Evolutionary conservation across 768 basidiomycete species (phyloP).

Genomic region (Kwoniella mangroviensis): DNA sequence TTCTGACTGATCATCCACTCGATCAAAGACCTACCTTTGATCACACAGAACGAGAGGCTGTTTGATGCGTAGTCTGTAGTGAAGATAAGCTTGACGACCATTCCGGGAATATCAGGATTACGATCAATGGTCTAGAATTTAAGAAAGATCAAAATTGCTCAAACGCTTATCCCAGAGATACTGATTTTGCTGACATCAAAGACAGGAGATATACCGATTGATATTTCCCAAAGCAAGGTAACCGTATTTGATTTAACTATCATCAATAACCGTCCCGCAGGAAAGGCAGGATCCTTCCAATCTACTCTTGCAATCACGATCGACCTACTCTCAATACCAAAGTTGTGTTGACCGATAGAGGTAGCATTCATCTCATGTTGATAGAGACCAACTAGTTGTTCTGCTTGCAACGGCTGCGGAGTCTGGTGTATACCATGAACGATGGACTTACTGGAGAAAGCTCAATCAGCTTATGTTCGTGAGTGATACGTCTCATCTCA

Average conservation of each 20-base stretch:
- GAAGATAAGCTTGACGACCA: not conserved
- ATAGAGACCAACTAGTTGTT: too few species aligned
- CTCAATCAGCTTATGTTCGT: constrained; percentile 16
- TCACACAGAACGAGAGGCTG: not conserved
- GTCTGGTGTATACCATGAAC: not conserved
- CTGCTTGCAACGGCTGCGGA: too few species aligned
- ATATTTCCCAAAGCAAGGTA: not conserved
- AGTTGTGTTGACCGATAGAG: not conserved
- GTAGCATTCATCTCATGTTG: not conserved
- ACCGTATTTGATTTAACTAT: not conserved
- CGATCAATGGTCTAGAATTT: not conserved
- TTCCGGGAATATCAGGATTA: not conserved
- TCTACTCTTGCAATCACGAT: not conserved
- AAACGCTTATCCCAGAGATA: too few species aligned
- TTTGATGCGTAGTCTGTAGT: not conserved
- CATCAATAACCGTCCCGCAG: not conserved
- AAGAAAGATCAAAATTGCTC: too few species aligned
- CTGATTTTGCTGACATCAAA: not conserved
- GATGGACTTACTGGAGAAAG: constrained; percentile 13
- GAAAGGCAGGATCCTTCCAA: constrained; percentile 14
- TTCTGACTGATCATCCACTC: not conserved
- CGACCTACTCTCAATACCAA: not conserved
- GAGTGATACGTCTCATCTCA: not conserved
- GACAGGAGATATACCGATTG: not conserved
- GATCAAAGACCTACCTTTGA: not conserved